Base-by-base conservation (phyloP, 495 filamentous ascomycete species). In the Staphylotrichum longicolle region DNA sequence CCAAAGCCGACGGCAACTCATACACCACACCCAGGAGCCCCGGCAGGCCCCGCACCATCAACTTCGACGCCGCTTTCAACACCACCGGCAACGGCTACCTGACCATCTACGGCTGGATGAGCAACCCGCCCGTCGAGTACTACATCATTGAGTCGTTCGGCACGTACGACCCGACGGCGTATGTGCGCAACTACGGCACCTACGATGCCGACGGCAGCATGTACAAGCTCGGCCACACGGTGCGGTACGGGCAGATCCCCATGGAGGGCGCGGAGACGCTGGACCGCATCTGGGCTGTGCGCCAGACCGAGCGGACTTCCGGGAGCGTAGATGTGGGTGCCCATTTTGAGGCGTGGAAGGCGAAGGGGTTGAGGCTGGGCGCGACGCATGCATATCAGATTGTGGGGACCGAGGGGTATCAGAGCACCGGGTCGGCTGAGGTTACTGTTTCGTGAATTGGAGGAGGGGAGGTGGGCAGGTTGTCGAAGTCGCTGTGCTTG, bases 321-420 rank as follows among this genome's bases (percentile, higher is more conserved):
- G 80, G 80, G 42, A 74, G 72, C 46, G 72, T 83, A 48, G 78
- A 66, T 11, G 72, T 72, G 6, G 68, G 64, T 10, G 84, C 83
- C 70, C 84, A 87, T 69, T 87, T 88, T 70, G 75, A 82, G 60
- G 83, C 80, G 1, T 88, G 85, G 85, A 68, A 69, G 0, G 62
- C 63, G 15, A 60, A 47, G 20, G 77, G 78, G 12, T 62, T 87
- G 74, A 74, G 68, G 33, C 62, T 87, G 33, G 84, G 84, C 1
- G 73, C 68, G 2, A 27, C 20, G 20, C 76, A 80, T 68, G 77
- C 85, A 66, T 86, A 85, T 70, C 78, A 81, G 77, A 83, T 86
- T 61, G 71, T 87, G 11, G 79, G 79, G 7, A 85, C 80, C 2
- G 84, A 86, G 70, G 83, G 84, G 0, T 86, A 86, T 63, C 68